Percentiles rank a stretch among this genome's conserved stretches.
These are phyloP conservation scores for Neostapfia colusana DNA, from an alignment of 176 grass and related monocot genomes.

Conservation along the genomic window DNA sequence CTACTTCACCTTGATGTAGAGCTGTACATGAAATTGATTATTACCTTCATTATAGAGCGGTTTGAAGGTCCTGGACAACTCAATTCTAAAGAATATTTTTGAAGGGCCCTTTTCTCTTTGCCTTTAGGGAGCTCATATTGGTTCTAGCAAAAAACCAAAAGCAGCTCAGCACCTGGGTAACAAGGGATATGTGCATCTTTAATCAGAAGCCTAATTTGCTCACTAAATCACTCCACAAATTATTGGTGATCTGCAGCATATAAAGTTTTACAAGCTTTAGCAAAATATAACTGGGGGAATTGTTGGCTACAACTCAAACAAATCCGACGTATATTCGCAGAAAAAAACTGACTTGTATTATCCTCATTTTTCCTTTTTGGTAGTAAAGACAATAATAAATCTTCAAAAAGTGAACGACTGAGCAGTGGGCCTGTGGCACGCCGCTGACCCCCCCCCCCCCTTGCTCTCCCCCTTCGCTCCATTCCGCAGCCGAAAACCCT, in stretches of 20 bases:
- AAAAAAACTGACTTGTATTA: too few relatives aligned
- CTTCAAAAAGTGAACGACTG: not conserved
- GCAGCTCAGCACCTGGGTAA: not conserved
- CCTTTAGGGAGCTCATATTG: not conserved
- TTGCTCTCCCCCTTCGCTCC: not conserved
- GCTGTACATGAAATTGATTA: not conserved
- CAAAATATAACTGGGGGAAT: not conserved
- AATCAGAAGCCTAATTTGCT: too few relatives aligned
- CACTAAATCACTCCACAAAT: too few relatives aligned
- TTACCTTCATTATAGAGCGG: not conserved
- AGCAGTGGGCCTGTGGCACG: too few relatives aligned
- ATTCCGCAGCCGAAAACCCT: constrained; percentile 27
- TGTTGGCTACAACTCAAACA: too few relatives aligned
- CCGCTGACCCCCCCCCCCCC: too few relatives aligned
- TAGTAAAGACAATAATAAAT: too few relatives aligned
- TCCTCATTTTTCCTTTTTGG: too few relatives aligned
- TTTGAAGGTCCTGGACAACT: not conserved
- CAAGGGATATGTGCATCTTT: not conserved
- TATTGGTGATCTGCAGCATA: not conserved
- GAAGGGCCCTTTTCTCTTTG: not conserved
- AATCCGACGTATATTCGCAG: too few relatives aligned
- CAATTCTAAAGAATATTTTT: not conserved
- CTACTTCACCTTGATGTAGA: too few relatives aligned
- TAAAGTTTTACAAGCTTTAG: not conserved
- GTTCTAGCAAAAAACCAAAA: not conserved